These are phyloP conservation scores for Penicillium pulvis DNA, from an alignment of 495 filamentous ascomycete genomes.

Conservation along the genomic window DNA sequence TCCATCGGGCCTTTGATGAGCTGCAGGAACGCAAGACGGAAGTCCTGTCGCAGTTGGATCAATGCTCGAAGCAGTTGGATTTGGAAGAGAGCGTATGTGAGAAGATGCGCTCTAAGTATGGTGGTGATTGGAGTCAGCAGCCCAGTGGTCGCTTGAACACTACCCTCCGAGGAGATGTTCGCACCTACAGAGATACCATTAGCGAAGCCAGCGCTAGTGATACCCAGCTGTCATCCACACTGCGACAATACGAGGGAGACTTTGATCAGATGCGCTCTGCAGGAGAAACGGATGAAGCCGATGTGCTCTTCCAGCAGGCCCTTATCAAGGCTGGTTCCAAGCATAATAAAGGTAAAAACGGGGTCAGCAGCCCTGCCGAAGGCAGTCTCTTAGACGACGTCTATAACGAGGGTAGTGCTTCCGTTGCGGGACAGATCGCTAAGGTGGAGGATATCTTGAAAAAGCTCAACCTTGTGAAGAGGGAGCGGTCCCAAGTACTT, in stretches of 20 bases:
- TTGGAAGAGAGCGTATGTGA: constrained; percentile 98
- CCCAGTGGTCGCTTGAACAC: constrained; percentile 86
- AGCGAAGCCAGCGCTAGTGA: constrained; percentile 90
- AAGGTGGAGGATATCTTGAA: constrained; percentile 89
- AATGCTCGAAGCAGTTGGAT: constrained; percentile 82
- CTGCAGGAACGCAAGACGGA: constrained; percentile 75
- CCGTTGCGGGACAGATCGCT: constrained; percentile 85
- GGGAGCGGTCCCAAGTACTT: constrained; percentile 84
- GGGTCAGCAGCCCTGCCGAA: constrained; percentile 67
- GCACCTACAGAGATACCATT: constrained; percentile 81
- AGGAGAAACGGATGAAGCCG: constrained; percentile 83
- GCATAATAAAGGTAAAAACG: constrained; percentile 63
- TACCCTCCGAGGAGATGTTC: constrained; percentile 82
- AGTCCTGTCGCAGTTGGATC: constrained; percentile 70
- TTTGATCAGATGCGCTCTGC: constrained; percentile 96
- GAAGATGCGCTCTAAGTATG: constrained; percentile 98
- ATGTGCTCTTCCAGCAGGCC: constrained; percentile 85
- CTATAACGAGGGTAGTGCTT: constrained; percentile 75
- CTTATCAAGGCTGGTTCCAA: constrained; percentile 66
- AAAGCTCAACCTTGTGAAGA: constrained; percentile 88
- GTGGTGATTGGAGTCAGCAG: constrained; percentile 94
- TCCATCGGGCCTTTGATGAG: constrained; percentile 71
- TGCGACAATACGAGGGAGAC: constrained; percentile 79
- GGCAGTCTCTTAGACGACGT: constrained; percentile 87
- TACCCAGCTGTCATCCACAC: constrained; percentile 77